Base-by-base conservation (phyloP, 768 basidiomycete genomes). In the Termitomyces sp. region DNA sequence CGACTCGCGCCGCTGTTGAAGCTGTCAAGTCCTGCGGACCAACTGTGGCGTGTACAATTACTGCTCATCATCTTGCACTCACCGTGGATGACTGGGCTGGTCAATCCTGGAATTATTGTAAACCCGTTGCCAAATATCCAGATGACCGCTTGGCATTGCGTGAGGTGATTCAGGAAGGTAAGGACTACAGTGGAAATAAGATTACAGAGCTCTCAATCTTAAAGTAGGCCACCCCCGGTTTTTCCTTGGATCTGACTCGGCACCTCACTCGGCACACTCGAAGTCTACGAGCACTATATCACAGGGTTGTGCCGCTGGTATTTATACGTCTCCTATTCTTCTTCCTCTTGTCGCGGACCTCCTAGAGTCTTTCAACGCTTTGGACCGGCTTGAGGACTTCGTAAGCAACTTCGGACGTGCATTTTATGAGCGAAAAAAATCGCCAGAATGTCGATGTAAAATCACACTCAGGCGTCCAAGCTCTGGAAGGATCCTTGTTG, bases 31-130 rank as follows among this genome's bases (percentile, higher is more conserved):
- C 80, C 49, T 83, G 87, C 62, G 95, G 86, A 1, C 77, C 79
- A 66, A 97, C 88, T 20, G 95, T 99, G 46, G 96, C 87, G 20
- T 98, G 97, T 73, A 92, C 94, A 8, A 98, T 99, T 74, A 99
- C 97, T 1, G 91, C 96, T 1, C 97, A 99, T 74, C 97, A 99
- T 72, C 85, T 99, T 49, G 87, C 84, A 34, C 81, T 99, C 53
- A 97, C 92, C 6, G 93, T 98, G 4, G 96, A 99, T 74, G 92
- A 95, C 67, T 98, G 96, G 87, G 95, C 95, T 2, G 93, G 95
- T 2, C 94, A 98, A 73, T 85, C 92, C 2, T 94, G 91, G 84
- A 85, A 96, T 69, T 99, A 91, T 76, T 98, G 97, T 81, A 99
- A 98, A 74, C 97, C 97, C 0, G 91, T 99, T 25, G 95, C 97